Conservation (phyloP, 805 yeast species). For the Schizosaccharomyces lindneri region DNA sequence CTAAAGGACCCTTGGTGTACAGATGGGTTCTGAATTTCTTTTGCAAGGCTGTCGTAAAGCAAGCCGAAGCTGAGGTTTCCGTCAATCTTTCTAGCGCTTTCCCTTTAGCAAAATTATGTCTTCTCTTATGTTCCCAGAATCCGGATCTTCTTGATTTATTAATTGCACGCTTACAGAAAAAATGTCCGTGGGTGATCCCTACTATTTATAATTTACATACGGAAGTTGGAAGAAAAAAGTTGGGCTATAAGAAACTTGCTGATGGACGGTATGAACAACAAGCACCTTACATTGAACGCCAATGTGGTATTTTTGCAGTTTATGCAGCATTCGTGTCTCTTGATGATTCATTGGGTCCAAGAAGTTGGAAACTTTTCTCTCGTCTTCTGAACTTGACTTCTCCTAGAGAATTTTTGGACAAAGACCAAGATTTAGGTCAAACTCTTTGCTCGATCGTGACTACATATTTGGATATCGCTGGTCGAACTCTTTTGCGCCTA, state of each 20-base stretch:
- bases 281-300: slow-evolving; percentile 54
- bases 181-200: slow-evolving; percentile 76
- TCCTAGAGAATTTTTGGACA: neutral
- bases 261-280: slow-evolving; percentile 28
- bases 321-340: slow-evolving; percentile 40
- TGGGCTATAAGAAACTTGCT: slow-evolving; percentile 54
- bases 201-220: slow-evolving; percentile 52
- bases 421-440: neutral
- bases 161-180: slow-evolving; percentile 65
- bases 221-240: slow-evolving; percentile 50
- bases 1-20: slow-evolving; percentile 23
- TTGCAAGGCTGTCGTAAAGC: slow-evolving; percentile 66
- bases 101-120: slow-evolving; percentile 49
- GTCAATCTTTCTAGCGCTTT: slow-evolving; percentile 54
- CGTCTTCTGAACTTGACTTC: neutral
- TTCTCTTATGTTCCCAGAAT: slow-evolving; percentile 25
- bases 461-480: slow-evolving; percentile 1
- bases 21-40: slow-evolving; percentile 58
- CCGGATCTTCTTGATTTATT: slow-evolving; percentile 31
- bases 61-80: slow-evolving; percentile 77
- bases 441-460: neutral
- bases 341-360: neutral
- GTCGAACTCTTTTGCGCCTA: neutral
- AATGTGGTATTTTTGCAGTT: slow-evolving; percentile 63
- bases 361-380: neutral